phyloP scores from a whole-genome alignment of 495 filamentous ascomycete genomes.

The Annulohypoxylon stygium region DNA sequence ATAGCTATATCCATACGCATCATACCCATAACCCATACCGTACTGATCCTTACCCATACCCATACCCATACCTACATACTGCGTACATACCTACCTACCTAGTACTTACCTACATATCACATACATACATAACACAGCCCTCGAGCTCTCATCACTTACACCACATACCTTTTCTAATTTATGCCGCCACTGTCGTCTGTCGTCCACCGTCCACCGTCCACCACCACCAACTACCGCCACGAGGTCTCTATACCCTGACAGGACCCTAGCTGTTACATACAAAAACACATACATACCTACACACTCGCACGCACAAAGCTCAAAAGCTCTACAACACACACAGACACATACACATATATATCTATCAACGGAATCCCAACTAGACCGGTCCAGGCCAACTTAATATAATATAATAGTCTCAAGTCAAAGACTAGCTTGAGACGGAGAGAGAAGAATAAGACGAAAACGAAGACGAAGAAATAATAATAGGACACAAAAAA shows the following conservation, averaged over 20 bases:
- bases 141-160: conserved; percentile 13
- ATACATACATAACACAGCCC: conserved; percentile 22
- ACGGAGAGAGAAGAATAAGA: background rate
- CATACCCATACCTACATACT: background rate
- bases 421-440: conserved; percentile 8
- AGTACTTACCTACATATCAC: conserved; percentile 10
- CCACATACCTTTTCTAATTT: conserved; percentile 14
- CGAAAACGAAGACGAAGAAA: background rate
- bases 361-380: conserved; percentile 16
- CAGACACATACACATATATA: conserved; percentile 13
- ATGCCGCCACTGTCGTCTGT: conserved; percentile 13
- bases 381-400: conserved; percentile 34
- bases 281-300: conserved; percentile 10
- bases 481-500: background rate
- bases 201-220: conserved; percentile 16
- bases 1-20: conserved; percentile 4
- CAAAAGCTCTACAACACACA: background rate
- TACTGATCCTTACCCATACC: background rate
- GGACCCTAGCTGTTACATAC: conserved; percentile 40
- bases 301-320: background rate
- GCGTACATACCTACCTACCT: conserved; percentile 1
- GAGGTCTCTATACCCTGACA: conserved; percentile 31
- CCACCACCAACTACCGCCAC: conserved; percentile 15
- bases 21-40: conserved; percentile 5
- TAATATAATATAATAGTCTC: conserved; percentile 29